These are phyloP conservation scores for Pseudogymnoascus sp. DNA, from an alignment of 2,329 filamentous ascomycete genomes.

Conservation along the genomic window DNA sequence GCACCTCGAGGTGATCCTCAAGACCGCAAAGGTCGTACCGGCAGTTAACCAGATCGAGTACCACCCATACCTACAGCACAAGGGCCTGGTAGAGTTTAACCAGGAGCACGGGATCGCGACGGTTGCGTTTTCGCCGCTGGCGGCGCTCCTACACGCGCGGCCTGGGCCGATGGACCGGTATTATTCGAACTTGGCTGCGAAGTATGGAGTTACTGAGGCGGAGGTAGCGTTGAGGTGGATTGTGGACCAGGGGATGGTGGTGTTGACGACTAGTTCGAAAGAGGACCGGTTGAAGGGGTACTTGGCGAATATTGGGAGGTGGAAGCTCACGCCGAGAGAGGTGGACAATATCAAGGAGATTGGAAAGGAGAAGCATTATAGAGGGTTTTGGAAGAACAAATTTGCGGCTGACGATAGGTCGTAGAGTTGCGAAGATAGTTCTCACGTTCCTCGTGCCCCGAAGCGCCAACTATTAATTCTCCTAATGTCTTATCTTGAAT, in stretches of 20 bases:
- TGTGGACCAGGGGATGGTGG: conserved; percentile 50
- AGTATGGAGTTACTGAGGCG: conserved; percentile 48
- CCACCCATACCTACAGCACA: conserved; percentile 66
- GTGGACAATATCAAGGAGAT: conserved; percentile 45
- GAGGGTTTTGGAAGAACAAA: conserved; percentile 47
- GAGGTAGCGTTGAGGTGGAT: conserved; percentile 52
- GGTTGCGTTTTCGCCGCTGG: conserved; percentile 47
- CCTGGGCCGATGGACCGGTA: conserved; percentile 45
- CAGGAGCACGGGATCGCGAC: conserved; percentile 48
- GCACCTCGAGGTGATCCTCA: conserved; percentile 47
- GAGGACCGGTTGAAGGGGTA: conserved; percentile 49
- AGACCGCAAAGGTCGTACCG: conserved; percentile 53
- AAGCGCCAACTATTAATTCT: not conserved
- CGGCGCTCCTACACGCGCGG: conserved; percentile 38
- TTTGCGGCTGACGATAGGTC: conserved; percentile 44
- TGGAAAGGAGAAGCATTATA: conserved; percentile 52
- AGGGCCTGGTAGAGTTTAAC: conserved; percentile 48
- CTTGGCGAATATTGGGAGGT: conserved; percentile 39
- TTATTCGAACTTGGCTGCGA: conserved; percentile 43
- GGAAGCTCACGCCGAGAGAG: conserved; percentile 52
- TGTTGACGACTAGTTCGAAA: conserved; percentile 51
- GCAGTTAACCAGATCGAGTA: conserved; percentile 75
- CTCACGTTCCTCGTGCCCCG: not conserved
- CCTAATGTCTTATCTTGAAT: not conserved
- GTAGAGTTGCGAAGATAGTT: conserved; percentile 19